These are phyloP conservation scores for Didymella arachidicola DNA, from an alignment of 2,329 filamentous ascomycete species.

Conservation along the genomic window DNA sequence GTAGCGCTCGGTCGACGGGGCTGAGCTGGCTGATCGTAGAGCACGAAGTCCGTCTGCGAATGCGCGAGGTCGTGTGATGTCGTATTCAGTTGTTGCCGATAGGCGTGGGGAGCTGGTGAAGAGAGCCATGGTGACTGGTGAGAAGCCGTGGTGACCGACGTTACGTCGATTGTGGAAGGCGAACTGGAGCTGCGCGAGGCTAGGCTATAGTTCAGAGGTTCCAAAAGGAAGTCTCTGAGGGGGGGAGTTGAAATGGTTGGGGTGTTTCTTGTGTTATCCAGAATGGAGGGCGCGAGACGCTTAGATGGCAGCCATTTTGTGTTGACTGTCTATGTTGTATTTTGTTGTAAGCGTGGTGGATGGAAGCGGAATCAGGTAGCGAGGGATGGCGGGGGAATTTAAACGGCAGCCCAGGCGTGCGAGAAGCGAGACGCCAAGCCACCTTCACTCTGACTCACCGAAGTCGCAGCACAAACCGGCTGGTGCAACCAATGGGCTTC, in stretches of 20 bases:
- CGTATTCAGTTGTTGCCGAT: conserved; percentile 58
- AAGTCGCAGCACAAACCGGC: conserved; percentile 20
- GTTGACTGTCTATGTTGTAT: conserved; percentile 43
- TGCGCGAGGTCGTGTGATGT: conserved; percentile 54
- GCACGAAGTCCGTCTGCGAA: conserved; percentile 77
- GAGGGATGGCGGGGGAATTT: conserved; percentile 39
- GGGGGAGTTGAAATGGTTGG: conserved; percentile 37
- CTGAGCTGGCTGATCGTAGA: conserved; percentile 66
- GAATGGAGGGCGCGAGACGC: conserved; percentile 41
- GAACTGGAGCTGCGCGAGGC: conserved; percentile 67
- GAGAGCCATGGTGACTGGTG: conserved; percentile 78
- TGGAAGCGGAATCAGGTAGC: conserved; percentile 44
- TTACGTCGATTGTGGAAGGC: conserved; percentile 68
- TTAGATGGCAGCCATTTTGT: conserved; percentile 52
- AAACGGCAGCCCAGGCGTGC: conserved; percentile 23
- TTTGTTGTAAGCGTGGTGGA: conserved; percentile 32
- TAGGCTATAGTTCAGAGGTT: conserved; percentile 71
- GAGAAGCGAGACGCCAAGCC: conserved; percentile 33
- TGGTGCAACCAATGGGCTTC: conserved; percentile 12
- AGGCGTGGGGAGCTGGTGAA: conserved; percentile 64
- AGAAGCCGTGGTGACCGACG: conserved; percentile 85
- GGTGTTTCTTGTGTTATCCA: conserved; percentile 39
- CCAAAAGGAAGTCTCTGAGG: conserved; percentile 53
- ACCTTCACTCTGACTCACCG: conserved; percentile 26
- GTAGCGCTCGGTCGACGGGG: conserved; percentile 60